Base-by-base conservation (phyloP, 805 yeast species). In the Yamadazyma takamatsuzukensis region DNA sequence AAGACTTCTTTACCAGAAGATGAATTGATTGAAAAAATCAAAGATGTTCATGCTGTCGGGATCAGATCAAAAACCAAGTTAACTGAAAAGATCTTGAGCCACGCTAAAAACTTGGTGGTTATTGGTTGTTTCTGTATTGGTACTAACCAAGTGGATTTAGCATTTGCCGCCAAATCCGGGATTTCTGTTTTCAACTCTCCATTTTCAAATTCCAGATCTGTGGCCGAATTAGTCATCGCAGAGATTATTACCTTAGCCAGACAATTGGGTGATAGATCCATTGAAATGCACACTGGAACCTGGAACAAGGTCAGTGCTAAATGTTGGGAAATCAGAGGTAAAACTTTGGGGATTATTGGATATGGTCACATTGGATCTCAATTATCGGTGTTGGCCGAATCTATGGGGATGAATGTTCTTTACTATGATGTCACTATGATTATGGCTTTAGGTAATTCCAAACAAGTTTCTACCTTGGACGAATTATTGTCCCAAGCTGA, bases 291-390 rank as follows among this genome's bases (percentile, higher is more conserved):
- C 71, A 76, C 90, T 34, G 97, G 97, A 45, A 80, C 90, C 42
- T 93, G 98, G 98, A 93, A 93, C 72, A 93, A 93, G 70, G 97
- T 90, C 49, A 72, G 84, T 52, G 74, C 86, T 47, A 88, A 77
- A 63, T 93, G 98, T 70, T 93, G 97, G 97, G 98, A 93, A 69
- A 89, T 93, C 49, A 84, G 98, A 70, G 98, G 98, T 48, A 93
- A 93, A 66, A 90, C 98, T 30, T 73, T 93, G 51, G 98, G 98
- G 41, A 93, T 93, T 53, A 74, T 93, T 24, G 98, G 98, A 49
- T 93, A 93, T 55, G 98, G 98, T 51, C 98, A 93, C 64, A 93
- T 93, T 68, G 98, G 98, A 51, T 70, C 97, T 30, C 98, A 93
- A 69, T 79, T 93, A 58, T 84, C 96, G 6, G 98, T 93, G 8